These are phyloP conservation scores for Pythium rhizo-oryzae DNA, from an alignment of 352 stramenopile genomes.

Conservation along the genomic window DNA sequence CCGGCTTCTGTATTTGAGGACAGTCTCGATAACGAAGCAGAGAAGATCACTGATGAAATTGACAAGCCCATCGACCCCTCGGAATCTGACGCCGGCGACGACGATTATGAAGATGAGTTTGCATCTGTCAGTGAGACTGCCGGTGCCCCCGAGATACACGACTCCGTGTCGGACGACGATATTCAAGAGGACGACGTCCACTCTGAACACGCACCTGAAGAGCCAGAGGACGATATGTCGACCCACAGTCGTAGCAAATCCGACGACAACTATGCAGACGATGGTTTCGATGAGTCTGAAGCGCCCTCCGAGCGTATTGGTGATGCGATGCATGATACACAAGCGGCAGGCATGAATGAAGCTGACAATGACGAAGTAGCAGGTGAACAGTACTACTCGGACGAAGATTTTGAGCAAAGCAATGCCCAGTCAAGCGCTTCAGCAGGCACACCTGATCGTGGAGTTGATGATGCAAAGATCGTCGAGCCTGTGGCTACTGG, in stretches of 20 bases:
- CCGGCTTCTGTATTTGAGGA: background rate
- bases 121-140: slow-evolving; percentile 6
- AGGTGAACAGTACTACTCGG: slow-evolving; percentile 22
- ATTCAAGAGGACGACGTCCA: slow-evolving; percentile 2
- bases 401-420: slow-evolving; percentile 47
- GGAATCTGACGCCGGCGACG: background rate
- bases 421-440: background rate
- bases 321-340: background rate
- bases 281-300: slow-evolving; percentile 10
- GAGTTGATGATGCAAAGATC: background rate
- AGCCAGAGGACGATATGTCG: background rate
- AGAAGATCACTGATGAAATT: too few relatives aligned
- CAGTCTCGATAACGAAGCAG: too few relatives aligned
- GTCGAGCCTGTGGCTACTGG: background rate
- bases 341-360: background rate
- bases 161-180: background rate
- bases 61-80: background rate
- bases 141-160: background rate
- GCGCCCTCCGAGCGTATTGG: background rate
- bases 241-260: background rate
- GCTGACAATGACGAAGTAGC: slow-evolving; percentile 10
- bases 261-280: slow-evolving; percentile 6
- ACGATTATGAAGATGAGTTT: slow-evolving; percentile 27
- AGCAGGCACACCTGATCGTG: background rate
- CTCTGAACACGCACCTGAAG: background rate